phyloP scores from a whole-genome alignment of 306 rosid genomes.

The Castanopsis chinensis region DNA sequence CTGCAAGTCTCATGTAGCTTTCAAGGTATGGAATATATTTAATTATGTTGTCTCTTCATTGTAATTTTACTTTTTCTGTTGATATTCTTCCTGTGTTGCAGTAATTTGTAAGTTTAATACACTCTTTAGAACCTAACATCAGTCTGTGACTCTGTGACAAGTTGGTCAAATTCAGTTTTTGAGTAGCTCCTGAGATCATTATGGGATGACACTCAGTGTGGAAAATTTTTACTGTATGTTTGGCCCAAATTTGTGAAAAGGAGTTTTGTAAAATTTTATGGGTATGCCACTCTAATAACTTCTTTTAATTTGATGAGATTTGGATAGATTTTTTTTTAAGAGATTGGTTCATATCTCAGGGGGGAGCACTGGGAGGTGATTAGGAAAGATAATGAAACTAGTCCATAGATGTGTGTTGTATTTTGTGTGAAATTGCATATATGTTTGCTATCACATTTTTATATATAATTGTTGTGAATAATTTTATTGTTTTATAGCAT shows the following conservation, averaged over 20 bases:
- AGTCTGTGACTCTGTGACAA: background rate
- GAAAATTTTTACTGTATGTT: constrained; percentile 18
- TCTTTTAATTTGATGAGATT: background rate
- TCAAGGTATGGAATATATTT: constrained; percentile 60
- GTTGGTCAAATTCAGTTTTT: constrained; percentile 5
- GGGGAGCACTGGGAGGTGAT: constrained; percentile 4
- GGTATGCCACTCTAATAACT: constrained; percentile 17
- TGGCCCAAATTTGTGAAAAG: constrained; percentile 8
- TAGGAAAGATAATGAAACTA: constrained; percentile 5
- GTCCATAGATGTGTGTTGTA: background rate
- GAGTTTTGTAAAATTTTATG: background rate
- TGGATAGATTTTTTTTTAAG: background rate
- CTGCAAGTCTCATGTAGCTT: constrained; percentile 76
- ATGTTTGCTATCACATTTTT: background rate
- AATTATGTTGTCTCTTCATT: constrained; percentile 7
- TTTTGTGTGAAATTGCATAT: constrained; percentile 8
- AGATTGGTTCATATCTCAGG: background rate
- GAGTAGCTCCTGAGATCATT: constrained; percentile 1
- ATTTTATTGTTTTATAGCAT: background rate
- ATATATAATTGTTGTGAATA: background rate
- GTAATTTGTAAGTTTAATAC: constrained; percentile 1
- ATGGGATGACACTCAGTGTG: background rate
- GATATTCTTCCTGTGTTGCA: background rate
- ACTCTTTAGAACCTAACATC: background rate
- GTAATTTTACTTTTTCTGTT: background rate